A percentile compares a stretch with the other conserved stretches of the same genome.
phyloP scores from a whole-genome alignment of 495 filamentous ascomycete genomes.

The Podospora comata region DNA sequence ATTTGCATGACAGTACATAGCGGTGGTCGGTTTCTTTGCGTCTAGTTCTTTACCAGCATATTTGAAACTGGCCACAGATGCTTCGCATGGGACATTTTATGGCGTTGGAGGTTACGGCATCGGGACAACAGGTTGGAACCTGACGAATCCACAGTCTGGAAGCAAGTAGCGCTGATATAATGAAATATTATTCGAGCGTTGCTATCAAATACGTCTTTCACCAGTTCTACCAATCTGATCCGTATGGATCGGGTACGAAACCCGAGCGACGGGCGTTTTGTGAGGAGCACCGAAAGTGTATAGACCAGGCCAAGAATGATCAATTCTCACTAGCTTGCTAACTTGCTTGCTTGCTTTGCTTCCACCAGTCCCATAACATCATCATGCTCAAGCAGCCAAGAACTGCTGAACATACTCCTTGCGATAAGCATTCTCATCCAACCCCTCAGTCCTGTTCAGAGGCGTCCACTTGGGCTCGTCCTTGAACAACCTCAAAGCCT shows the following conservation, averaged over 20 bases:
- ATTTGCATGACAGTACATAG: background rate
- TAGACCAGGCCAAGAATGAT: background rate
- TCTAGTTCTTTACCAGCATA: background rate
- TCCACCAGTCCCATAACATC: background rate
- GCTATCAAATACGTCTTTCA: background rate
- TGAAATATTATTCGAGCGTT: background rate
- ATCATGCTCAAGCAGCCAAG: slow-evolving; percentile 15
- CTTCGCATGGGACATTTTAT: background rate
- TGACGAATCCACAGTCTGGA: background rate
- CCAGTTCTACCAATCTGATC: no score
- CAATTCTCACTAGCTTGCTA: background rate
- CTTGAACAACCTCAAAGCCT: slow-evolving; percentile 96
- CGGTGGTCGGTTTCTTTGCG: background rate
- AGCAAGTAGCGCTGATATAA: background rate
- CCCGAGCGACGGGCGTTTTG: background rate
- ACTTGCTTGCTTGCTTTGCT: background rate
- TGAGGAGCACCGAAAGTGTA: background rate
- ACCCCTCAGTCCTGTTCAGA: slow-evolving; percentile 72
- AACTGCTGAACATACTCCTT: slow-evolving; percentile 63
- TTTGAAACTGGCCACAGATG: background rate
- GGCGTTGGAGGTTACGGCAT: background rate
- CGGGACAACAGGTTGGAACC: background rate
- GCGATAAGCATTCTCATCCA: slow-evolving; percentile 75
- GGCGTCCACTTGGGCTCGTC: slow-evolving; percentile 99
- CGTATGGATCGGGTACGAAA: background rate